These are phyloP conservation scores for Tuctoria greenei DNA, from an alignment of 176 grass and related monocot genomes.

Conservation along the genomic window DNA sequence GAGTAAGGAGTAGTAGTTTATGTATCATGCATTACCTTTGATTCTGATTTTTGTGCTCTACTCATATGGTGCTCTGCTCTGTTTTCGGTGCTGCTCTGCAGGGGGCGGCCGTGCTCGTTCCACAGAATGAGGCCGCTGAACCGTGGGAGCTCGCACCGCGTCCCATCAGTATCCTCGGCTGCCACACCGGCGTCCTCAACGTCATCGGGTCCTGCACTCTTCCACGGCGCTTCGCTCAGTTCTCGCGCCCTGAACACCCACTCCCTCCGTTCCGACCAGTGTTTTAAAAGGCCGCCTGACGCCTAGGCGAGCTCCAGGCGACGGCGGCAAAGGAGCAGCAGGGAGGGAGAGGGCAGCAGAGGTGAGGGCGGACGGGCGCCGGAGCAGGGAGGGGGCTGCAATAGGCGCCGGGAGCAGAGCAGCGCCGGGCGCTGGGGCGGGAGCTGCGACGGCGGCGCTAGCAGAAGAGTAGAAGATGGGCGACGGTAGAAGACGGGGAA, in stretches of 20 bases:
- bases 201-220: constrained; percentile 26
- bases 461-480: too few relatives aligned
- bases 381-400: too few relatives aligned
- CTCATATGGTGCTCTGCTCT: constrained; percentile 20
- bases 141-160: constrained; percentile 44
- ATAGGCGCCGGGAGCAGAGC: too few relatives aligned
- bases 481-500: too few relatives aligned
- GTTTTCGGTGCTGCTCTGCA: constrained; percentile 10
- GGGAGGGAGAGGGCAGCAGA: too few relatives aligned
- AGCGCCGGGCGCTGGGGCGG: too few relatives aligned
- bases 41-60: background rate
- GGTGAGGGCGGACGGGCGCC: too few relatives aligned
- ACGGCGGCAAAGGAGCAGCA: too few relatives aligned
- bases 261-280: background rate
- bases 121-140: constrained; percentile 51
- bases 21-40: background rate
- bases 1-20: too few relatives aligned
- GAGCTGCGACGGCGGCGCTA: too few relatives aligned
- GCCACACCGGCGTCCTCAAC: constrained; percentile 45
- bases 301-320: too few relatives aligned
- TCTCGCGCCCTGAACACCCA: background rate
- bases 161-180: constrained; percentile 55
- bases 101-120: constrained; percentile 37
- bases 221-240: background rate
- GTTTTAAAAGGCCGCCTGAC: too few relatives aligned